Base-by-base conservation (phyloP, 78 protist species). In the Dictyostelium firmibasis region DNA sequence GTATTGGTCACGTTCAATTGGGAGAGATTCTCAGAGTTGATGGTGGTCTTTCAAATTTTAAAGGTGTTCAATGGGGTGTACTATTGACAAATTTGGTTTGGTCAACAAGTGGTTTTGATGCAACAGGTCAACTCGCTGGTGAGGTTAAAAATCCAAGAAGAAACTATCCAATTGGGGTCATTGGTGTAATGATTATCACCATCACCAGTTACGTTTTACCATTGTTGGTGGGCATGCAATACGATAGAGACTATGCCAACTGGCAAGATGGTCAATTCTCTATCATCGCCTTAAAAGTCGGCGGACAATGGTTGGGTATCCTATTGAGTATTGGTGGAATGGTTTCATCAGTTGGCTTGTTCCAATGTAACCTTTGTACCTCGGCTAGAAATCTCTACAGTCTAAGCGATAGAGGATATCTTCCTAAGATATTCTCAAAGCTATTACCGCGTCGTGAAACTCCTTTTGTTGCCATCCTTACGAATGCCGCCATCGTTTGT, bases 241-340 rank as follows among this genome's bases (percentile, higher is more conserved):
- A 78, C 60, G 43, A 81, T 23, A 83, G 62, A 35, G 87, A 89
- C 27, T 89, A 85, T 78, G 18, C 27, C 4, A 44, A 47, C 14
- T 89, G 94, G 94, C 64, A 81, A 44, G 86, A 60, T 25, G 94
- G 94, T n/a, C 67, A 89, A 41, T 89, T 89, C 25, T 89, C 94
- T 33, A n/a, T 41, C 25, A 43, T 89, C 20, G 94, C 94, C 0
- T 18, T 47, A 10, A 8, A 35, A 25, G 87, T 89, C 2, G 94
- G 87, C 57, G 94, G 94, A 1, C 60, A 81, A 35, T 89, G 94
- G 94, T 47, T 89, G 6, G 74, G 74, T 25, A 70, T 89, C 18
- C 29, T 89, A 9, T 62, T 89, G 60, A 47, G 88, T 43, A 50
- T 89, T 29, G 94, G 94, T 44, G 94, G 94, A 13, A 89, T 89